Base-by-base conservation (phyloP, 169 alveolate species). In the Plasmodium adleri region DNA sequence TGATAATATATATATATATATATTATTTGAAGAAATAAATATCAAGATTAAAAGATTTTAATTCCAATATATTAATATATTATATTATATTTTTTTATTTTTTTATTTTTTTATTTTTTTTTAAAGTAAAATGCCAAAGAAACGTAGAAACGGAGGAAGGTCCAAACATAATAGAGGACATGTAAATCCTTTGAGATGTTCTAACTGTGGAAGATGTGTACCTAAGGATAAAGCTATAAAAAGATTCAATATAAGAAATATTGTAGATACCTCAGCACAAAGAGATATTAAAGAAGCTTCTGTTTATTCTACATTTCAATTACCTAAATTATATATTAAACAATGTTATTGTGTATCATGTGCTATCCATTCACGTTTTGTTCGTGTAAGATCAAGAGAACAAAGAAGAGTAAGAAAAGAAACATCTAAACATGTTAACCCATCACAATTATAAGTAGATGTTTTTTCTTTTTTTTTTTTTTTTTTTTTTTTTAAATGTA, bases 81-180 rank as follows among this genome's bases (percentile, higher is more conserved):
- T 28, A 28, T 28, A 28, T 28, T n/a, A n/a, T 60, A 17, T 60
- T 60, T 12, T 17, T 20, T 60, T 60, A 5, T 5, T 3, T 3
- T 22, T 60, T 17, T 60, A 4, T n/a, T 15, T 15, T 58, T 2
- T 47, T 20, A 10, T 54, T 58, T 75, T 24, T 8, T 20, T 72
- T 20, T n/a, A 59, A 66, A 12, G 4, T 76, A 59, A 92, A 88
- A 98, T 98, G 99, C 99, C 99, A 89, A 96, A 97, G 93, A 99
- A 99, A 97, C 98, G 99, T 89, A 97, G 99, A 87, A 99, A 99
- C 97, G 98, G 97, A 92, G 99, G 99, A 87, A 98, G 99, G 92
- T 96, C 98, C 92, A 98, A 98, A 97, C 99, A 99, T 95, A 99
- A 99, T 87, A 97, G 99, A 80, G 99, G 99, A 83, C 99, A 98